Conservation (phyloP, 1,284 basidiomycete species). For the Exsudoporus floridanus region DNA sequence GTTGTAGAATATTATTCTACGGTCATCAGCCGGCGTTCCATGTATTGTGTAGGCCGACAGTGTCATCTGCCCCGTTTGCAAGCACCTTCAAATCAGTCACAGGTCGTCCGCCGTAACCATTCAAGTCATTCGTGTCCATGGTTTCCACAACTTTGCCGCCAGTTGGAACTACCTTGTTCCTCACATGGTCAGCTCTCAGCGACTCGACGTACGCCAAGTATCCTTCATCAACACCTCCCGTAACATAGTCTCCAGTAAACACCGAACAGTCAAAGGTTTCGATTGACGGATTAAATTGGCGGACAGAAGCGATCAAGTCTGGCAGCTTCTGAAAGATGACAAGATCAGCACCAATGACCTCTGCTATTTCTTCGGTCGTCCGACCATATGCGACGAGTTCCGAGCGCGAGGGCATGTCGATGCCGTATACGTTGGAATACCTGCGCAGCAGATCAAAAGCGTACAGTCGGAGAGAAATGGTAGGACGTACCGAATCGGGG, state of each 20-base stretch:
- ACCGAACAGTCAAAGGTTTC: constrained; percentile 93
- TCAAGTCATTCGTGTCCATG: constrained; percentile 37
- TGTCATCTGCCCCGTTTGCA: constrained; percentile 66
- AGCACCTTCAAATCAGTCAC: constrained; percentile 38
- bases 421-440: constrained; percentile 96
- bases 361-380: constrained; percentile 74
- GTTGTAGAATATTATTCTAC: constrained; percentile 4
- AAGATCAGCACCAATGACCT: constrained; percentile 91
- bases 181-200: constrained; percentile 83
- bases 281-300: constrained; percentile 83
- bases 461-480: neutral
- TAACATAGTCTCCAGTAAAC: constrained; percentile 96
- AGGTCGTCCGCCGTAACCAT: constrained; percentile 20
- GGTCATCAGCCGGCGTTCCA: constrained; percentile 44
- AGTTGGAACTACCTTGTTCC: constrained; percentile 42
- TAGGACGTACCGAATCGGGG: constrained; percentile 76
- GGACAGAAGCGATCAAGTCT: constrained; percentile 87
- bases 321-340: constrained; percentile 97
- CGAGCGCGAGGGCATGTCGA: constrained; percentile 96
- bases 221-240: constrained; percentile 87
- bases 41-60: constrained; percentile 74
- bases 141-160: constrained; percentile 38
- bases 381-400: constrained; percentile 93
- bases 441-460: constrained; percentile 39
- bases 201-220: constrained; percentile 82